phyloP scores from a whole-genome alignment of 75 land plant genomes.

The Cryptomeria japonica region DNA sequence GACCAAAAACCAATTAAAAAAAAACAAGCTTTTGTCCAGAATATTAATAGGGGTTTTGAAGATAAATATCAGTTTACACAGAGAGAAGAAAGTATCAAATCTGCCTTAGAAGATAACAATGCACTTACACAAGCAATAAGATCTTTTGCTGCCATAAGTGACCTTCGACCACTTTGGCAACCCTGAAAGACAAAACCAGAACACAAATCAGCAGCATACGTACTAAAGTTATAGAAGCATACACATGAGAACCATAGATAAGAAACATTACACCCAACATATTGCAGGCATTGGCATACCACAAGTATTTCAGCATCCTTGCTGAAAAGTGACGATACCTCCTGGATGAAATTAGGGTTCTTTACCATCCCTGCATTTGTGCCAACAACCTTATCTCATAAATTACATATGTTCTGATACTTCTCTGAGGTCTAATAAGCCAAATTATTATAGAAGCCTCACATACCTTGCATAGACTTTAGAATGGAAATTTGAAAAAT shows the following conservation, averaged over 20 bases:
- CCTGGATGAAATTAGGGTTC: constrained; percentile 67
- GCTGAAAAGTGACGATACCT: constrained; percentile 50
- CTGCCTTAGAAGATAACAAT: background rate
- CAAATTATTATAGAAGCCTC: background rate
- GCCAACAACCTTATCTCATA: background rate
- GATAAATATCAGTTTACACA: background rate
- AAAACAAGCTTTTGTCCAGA: background rate
- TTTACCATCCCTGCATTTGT: constrained; percentile 69
- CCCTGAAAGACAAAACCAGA: constrained; percentile 54
- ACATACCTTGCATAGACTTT: background rate
- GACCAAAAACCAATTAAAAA: background rate
- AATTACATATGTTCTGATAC: background rate
- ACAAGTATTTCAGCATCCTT: constrained; percentile 87
- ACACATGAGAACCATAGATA: background rate
- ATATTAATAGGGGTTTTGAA: background rate
- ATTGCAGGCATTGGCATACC: constrained; percentile 35
- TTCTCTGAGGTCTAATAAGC: background rate
- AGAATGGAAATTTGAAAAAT: background rate
- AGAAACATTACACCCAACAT: background rate
- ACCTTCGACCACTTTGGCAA: constrained; percentile 79
- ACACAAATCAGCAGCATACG: background rate
- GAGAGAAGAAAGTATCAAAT: background rate
- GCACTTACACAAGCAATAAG: constrained; percentile 65
- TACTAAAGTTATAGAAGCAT: constrained; percentile 15
- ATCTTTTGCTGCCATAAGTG: constrained; percentile 83